Percentiles rank a stretch among this genome's conserved stretches.
Evolutionary conservation across 257 asterid genomes (phyloP).

Genomic region (Plantago elongata): DNA sequence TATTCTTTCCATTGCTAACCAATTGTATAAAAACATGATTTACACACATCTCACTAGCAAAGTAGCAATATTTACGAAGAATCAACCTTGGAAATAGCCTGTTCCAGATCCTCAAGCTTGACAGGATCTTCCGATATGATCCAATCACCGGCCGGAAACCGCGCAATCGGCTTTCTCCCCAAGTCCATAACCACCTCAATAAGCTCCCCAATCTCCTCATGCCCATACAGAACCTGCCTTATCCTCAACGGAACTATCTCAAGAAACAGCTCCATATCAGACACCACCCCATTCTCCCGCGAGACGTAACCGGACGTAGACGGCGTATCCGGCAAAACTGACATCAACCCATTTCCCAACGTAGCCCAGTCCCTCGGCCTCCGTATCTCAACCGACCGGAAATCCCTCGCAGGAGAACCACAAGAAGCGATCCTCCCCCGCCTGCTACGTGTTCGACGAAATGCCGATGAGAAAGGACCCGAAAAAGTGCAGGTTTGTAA

Average conservation of each 20-base stretch:
- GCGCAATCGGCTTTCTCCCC: slow-evolving; percentile 92
- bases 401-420: slow-evolving; percentile 33
- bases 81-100: slow-evolving; percentile 83
- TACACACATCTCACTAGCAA: slow-evolving; percentile 1
- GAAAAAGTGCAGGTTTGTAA: slow-evolving; percentile 23
- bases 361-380: slow-evolving; percentile 54
- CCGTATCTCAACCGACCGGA: slow-evolving; percentile 61
- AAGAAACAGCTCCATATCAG: slow-evolving; percentile 86
- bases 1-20: background rate
- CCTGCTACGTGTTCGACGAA: slow-evolving; percentile 64
- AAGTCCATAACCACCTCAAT: slow-evolving; percentile 98
- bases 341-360: slow-evolving; percentile 46
- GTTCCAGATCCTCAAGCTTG: slow-evolving; percentile 65
- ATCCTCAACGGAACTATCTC: slow-evolving; percentile 74
- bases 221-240: slow-evolving; percentile 62
- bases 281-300: slow-evolving; percentile 46
- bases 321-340: slow-evolving; percentile 35
- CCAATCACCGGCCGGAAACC: slow-evolving; percentile 94
- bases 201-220: slow-evolving; percentile 56
- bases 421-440: slow-evolving; percentile 48
- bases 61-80: slow-evolving; percentile 7
- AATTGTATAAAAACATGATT: background rate
- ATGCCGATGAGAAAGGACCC: slow-evolving; percentile 43
- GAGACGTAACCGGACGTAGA: slow-evolving; percentile 46
- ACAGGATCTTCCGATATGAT: slow-evolving; percentile 70